Percentiles rank a stretch among this genome's conserved stretches.
Evolutionary conservation across 2,329 filamentous ascomycete genomes (phyloP).

Genomic region (Cladobotryum mycophilum): DNA sequence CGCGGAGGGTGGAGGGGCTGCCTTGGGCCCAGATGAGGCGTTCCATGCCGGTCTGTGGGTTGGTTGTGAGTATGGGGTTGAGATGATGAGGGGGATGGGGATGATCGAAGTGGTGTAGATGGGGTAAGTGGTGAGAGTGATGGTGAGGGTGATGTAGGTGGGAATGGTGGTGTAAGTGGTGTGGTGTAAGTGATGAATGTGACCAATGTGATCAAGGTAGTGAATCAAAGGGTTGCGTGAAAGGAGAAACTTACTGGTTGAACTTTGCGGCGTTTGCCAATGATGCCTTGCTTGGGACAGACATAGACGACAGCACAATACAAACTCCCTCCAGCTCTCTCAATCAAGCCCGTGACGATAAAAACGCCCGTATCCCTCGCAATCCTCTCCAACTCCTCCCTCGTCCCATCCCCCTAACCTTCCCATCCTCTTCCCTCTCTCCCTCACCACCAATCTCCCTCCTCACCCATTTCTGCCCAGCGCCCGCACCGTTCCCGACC

Average conservation of each 20-base stretch:
- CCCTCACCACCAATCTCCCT: conserved; percentile 39
- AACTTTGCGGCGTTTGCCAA: conserved; percentile 87
- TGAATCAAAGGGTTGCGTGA: not conserved
- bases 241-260: conserved; percentile 60
- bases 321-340: conserved; percentile 72
- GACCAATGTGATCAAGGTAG: too few species aligned
- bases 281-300: conserved; percentile 61
- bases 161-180: too few species aligned
- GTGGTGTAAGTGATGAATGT: too few species aligned
- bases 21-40: conserved; percentile 87
- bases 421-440: conserved; percentile 11
- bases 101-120: too few species aligned
- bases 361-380: conserved; percentile 76
- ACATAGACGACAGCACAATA: conserved; percentile 83
- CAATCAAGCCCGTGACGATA: conserved; percentile 71
- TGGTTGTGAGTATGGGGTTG: too few species aligned
- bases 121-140: too few species aligned
- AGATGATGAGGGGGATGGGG: too few species aligned
- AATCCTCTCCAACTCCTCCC: conserved; percentile 72
- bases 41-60: conserved; percentile 64
- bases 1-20: conserved; percentile 68
- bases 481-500: conserved; percentile 53
- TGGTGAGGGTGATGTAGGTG: too few species aligned
- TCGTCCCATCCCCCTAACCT: conserved; percentile 50
- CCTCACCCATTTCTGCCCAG: conserved; percentile 65